These are phyloP conservation scores for Setaria italica DNA, from an alignment of 202 grass and related monocot species.

Conservation along the genomic window DNA sequence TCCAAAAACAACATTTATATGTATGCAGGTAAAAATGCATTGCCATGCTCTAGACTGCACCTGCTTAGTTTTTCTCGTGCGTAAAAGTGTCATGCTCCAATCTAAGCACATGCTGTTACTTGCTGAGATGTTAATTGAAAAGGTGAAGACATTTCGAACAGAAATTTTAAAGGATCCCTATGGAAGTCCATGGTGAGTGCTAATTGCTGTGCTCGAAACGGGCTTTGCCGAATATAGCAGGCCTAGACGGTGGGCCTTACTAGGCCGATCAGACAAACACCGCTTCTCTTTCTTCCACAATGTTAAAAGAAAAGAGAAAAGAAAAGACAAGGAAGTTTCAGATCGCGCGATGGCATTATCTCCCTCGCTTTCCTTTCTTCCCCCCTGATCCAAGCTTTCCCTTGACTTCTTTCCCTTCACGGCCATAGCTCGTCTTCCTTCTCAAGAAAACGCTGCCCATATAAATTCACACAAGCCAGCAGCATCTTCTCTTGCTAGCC, in stretches of 20 bases:
- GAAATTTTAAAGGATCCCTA: not conserved
- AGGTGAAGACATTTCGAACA: not conserved
- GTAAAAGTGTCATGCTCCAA: no score
- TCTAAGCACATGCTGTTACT: no score
- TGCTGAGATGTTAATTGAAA: no score
- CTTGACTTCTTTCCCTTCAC: not conserved
- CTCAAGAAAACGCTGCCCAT: not conserved
- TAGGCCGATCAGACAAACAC: not conserved
- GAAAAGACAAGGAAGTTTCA: not conserved
- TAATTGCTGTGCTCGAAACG: not conserved
- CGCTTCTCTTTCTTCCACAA: not conserved
- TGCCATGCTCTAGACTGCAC: no score
- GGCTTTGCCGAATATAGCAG: not conserved
- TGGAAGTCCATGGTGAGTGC: not conserved
- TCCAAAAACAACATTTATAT: no score
- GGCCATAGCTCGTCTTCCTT: slow-evolving; percentile 17
- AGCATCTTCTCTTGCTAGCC: not conserved
- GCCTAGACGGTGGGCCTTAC: not conserved
- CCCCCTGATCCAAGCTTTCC: slow-evolving; percentile 17
- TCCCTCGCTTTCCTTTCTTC: slow-evolving; percentile 17
- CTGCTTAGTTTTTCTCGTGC: no score
- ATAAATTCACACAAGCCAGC: slow-evolving; percentile 3
- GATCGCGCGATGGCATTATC: not conserved
- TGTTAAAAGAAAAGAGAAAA: no score
- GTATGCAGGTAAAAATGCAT: no score